Conservation (phyloP, 1,139 yeast genomes). For the Magnusiomyces clavatus region DNA sequence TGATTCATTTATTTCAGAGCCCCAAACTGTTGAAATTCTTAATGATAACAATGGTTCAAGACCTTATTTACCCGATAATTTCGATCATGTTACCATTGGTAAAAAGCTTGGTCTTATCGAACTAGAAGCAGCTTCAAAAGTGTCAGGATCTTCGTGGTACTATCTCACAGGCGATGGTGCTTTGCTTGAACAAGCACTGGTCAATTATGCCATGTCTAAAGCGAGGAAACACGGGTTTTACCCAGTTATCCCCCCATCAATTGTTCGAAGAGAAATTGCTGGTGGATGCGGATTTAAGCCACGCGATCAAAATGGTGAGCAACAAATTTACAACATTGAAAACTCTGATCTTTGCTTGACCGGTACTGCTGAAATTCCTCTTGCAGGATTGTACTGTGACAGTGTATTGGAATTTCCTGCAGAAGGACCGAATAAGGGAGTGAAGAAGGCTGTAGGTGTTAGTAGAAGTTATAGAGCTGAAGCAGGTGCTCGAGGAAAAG, state of each 20-base stretch:
- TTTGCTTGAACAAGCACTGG: slow-evolving; percentile 77
- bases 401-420: slow-evolving; percentile 29
- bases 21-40: slow-evolving; percentile 25
- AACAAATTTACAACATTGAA: slow-evolving; percentile 64
- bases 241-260: slow-evolving; percentile 75
- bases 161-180: slow-evolving; percentile 85
- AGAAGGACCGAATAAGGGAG: slow-evolving; percentile 30
- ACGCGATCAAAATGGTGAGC: slow-evolving; percentile 78
- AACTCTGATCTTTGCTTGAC: slow-evolving; percentile 55
- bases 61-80: slow-evolving; percentile 15
- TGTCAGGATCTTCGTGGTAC: slow-evolving; percentile 87
- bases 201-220: slow-evolving; percentile 62
- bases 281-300: slow-evolving; percentile 95
- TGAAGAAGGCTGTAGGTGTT: slow-evolving; percentile 65
- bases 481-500: slow-evolving; percentile 94
- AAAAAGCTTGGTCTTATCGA: slow-evolving; percentile 57
- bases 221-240: slow-evolving; percentile 65
- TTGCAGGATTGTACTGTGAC: slow-evolving; percentile 65
- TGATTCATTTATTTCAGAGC: slow-evolving; percentile 44
- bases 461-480: slow-evolving; percentile 91
- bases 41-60: slow-evolving; percentile 18
- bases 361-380: slow-evolving; percentile 94
- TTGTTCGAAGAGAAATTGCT: slow-evolving; percentile 70
- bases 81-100: slow-evolving; percentile 65
- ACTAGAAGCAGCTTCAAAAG: slow-evolving; percentile 59